Percentiles rank a stretch among this genome's conserved stretches.
Evolutionary conservation across 2,329 filamentous ascomycete genomes (phyloP).

Genomic region (Alternaria atra): DNA sequence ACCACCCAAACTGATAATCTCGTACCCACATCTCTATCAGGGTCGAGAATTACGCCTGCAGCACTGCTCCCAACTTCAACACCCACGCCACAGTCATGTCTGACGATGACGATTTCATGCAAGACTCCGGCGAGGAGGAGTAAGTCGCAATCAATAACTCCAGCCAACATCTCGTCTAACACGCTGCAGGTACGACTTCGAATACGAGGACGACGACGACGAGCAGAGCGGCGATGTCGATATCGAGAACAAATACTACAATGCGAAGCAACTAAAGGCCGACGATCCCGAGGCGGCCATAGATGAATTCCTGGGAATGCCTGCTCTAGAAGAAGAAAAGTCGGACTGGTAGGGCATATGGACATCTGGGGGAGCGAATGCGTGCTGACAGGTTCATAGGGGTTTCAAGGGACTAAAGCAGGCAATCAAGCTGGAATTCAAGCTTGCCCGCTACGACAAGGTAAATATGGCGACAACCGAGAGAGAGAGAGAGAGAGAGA

Average conservation of each 20-base stretch:
- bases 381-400: conserved; percentile 50
- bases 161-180: conserved; percentile 26
- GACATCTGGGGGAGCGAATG: conserved; percentile 3
- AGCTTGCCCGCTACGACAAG: conserved; percentile 85
- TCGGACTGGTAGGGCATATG: conserved; percentile 77
- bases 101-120: conserved; percentile 91
- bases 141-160: conserved; percentile 54
- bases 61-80: not conserved
- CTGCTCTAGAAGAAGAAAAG: conserved; percentile 85
- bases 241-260: conserved; percentile 99
- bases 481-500: not conserved
- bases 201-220: conserved; percentile 94
- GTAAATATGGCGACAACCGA: conserved; percentile 55
- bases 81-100: conserved; percentile 67
- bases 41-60: not conserved
- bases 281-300: conserved; percentile 89
- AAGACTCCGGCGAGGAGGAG: conserved; percentile 88
- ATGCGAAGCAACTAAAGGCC: conserved; percentile 94
- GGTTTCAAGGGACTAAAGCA: conserved; percentile 98
- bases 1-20: not conserved
- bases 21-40: not conserved
- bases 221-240: conserved; percentile 89
- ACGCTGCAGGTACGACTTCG: conserved; percentile 82
- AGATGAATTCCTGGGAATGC: conserved; percentile 89
- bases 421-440: conserved; percentile 96